Evolutionary conservation across 1,284 basidiomycete species (phyloP).

Genomic region (Abortiporus biennis): DNA sequence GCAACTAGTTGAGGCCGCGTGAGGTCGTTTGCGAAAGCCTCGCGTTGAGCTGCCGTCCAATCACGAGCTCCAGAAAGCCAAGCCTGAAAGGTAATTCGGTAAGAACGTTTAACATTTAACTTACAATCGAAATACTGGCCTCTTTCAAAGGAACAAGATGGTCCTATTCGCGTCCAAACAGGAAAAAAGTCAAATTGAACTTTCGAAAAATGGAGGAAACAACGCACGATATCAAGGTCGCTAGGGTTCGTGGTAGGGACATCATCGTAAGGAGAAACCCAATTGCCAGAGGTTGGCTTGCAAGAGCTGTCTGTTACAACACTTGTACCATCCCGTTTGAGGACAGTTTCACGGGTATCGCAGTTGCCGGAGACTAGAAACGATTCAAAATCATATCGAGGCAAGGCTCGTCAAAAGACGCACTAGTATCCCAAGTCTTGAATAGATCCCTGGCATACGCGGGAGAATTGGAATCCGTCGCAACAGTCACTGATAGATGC

Average conservation of each 20-base stretch:
- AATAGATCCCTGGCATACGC: slow-evolving; percentile 36
- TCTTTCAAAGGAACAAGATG: slow-evolving; percentile 48
- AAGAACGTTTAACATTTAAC: background rate
- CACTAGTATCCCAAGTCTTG: slow-evolving; percentile 41
- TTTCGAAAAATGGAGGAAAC: background rate
- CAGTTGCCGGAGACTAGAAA: slow-evolving; percentile 41
- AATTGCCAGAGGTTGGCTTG: slow-evolving; percentile 39
- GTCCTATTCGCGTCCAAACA: slow-evolving; percentile 27
- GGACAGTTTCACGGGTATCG: slow-evolving; percentile 47
- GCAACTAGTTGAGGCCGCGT: slow-evolving; percentile 46
- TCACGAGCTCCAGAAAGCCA: slow-evolving; percentile 47
- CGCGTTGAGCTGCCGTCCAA: slow-evolving; percentile 42
- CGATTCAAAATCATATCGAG: background rate
- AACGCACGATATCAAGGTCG: slow-evolving; percentile 44
- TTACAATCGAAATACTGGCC: slow-evolving; percentile 16
- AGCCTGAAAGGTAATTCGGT: slow-evolving; percentile 24
- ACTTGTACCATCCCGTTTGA: slow-evolving; percentile 46
- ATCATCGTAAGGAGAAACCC: slow-evolving; percentile 46
- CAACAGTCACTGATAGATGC: slow-evolving; percentile 35
- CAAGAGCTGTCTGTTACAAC: slow-evolving; percentile 38
- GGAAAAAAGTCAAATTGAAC: background rate
- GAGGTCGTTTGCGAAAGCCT: slow-evolving; percentile 47
- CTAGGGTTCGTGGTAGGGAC: slow-evolving; percentile 37
- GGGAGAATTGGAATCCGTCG: slow-evolving; percentile 38
- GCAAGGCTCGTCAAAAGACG: slow-evolving; percentile 15